phyloP scores from a whole-genome alignment of 1,139 yeast genomes.

The Geotrichum cucujoidarum region DNA sequence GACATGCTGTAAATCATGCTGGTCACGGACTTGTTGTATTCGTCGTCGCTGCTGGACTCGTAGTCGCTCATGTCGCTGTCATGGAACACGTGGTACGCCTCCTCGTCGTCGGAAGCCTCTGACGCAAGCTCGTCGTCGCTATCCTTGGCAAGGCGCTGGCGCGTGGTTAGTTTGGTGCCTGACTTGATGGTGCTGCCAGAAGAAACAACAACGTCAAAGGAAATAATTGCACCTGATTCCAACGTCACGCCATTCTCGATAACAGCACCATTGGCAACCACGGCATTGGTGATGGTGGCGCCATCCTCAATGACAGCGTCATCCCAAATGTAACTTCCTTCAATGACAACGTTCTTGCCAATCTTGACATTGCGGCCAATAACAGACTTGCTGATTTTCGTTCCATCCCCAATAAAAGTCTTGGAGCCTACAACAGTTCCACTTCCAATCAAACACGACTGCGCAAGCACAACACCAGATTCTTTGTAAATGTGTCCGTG shows the following conservation, averaged over 20 bases:
- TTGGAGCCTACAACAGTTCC: constrained; percentile 74
- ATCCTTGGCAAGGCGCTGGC: constrained; percentile 26
- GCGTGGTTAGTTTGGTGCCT: constrained; percentile 34
- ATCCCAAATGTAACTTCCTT: constrained; percentile 84
- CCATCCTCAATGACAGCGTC: constrained; percentile 67
- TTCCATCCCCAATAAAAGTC: constrained; percentile 57
- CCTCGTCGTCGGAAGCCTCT: constrained; percentile 46
- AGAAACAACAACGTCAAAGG: constrained; percentile 68
- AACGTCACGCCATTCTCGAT: constrained; percentile 51
- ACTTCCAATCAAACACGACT: constrained; percentile 76
- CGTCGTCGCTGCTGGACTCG: constrained; percentile 38
- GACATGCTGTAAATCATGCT: constrained; percentile 55
- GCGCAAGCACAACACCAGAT: constrained; percentile 81
- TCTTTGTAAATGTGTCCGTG: constrained; percentile 78
- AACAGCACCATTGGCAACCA: constrained; percentile 60
- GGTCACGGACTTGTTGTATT: constrained; percentile 26
- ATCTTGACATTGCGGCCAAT: constrained; percentile 82
- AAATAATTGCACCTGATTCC: constrained; percentile 72
- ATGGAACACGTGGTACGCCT: constrained; percentile 52
- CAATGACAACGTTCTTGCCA: constrained; percentile 68
- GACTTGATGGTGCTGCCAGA: constrained; percentile 30
- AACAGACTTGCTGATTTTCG: constrained; percentile 56
- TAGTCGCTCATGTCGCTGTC: constrained; percentile 46
- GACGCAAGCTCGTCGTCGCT: constrained; percentile 33
- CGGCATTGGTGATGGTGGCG: constrained; percentile 52